Conservation (phyloP, 805 yeast species). For the Debaryomyces maramus region DNA sequence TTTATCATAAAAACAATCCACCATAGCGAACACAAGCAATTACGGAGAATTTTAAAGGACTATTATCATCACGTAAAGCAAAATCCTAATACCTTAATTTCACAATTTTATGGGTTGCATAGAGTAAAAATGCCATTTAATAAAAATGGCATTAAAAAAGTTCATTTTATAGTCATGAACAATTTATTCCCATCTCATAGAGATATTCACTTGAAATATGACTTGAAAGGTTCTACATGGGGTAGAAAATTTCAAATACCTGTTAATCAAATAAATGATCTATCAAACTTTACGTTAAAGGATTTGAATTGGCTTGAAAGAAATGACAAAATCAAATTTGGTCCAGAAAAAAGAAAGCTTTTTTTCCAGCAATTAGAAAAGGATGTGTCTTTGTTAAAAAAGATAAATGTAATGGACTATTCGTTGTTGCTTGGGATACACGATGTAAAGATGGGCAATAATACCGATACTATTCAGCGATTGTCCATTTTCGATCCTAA, state of each 20-base stretch:
- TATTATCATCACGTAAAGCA: constrained; percentile 78
- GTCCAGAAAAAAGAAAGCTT: constrained; percentile 61
- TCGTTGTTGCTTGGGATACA: constrained; percentile 87
- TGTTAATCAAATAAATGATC: constrained; percentile 21
- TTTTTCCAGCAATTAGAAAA: constrained; percentile 69
- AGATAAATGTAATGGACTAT: constrained; percentile 91
- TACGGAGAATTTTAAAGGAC: constrained; percentile 68
- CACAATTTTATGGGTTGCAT: constrained; percentile 96
- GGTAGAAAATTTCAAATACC: constrained; percentile 62
- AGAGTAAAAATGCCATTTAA: constrained; percentile 84
- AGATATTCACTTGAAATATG: constrained; percentile 82
- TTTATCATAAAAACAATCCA: constrained; percentile 96
- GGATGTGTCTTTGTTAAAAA: constrained; percentile 73
- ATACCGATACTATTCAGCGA: constrained; percentile 33
- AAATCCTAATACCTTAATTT: constrained; percentile 84
- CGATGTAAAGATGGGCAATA: constrained; percentile 62
- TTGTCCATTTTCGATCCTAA: constrained; percentile 47
- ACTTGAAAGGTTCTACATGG: constrained; percentile 88
- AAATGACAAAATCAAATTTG: constrained; percentile 65
- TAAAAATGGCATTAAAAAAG: constrained; percentile 58
- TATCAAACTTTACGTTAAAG: constrained; percentile 58
- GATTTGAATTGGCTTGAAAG: constrained; percentile 86
- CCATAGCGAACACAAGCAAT: constrained; percentile 85
- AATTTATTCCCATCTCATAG: constrained; percentile 93
- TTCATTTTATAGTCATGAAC: constrained; percentile 95